These are phyloP conservation scores for Sporothrix dimorphospora DNA, from an alignment of 2,329 filamentous ascomycete species.

Conservation along the genomic window DNA sequence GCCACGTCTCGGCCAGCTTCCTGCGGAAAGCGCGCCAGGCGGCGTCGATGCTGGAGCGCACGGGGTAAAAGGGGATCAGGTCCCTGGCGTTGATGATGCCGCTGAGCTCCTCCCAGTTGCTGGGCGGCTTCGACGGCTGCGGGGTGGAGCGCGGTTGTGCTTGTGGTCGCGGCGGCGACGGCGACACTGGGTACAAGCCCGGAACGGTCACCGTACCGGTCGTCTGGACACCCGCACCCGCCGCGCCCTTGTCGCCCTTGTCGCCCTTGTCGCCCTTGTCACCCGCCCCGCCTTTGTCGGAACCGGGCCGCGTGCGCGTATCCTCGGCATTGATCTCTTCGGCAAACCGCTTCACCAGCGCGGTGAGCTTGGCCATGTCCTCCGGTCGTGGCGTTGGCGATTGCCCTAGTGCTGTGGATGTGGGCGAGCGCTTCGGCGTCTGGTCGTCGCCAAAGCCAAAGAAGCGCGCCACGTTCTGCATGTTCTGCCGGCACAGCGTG, in stretches of 20 bases:
- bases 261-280: not conserved
- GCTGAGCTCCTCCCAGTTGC: not conserved
- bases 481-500: slow-evolving; percentile 52
- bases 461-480: slow-evolving; percentile 47
- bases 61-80: slow-evolving; percentile 34
- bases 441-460: slow-evolving; percentile 50
- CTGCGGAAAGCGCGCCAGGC: slow-evolving; percentile 42
- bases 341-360: slow-evolving; percentile 41
- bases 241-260: not conserved
- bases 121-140: not conserved
- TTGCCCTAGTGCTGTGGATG: not conserved
- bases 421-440: slow-evolving; percentile 26
- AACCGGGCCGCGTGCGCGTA: no score
- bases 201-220: no score
- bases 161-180: no score
- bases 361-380: slow-evolving; percentile 35
- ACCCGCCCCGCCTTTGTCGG: no score
- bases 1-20: slow-evolving; percentile 53
- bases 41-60: slow-evolving; percentile 39
- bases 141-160: not conserved
- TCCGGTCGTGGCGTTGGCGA: not conserved
- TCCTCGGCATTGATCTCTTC: slow-evolving; percentile 28
- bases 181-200: not conserved
- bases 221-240: not conserved
- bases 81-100: slow-evolving; percentile 30